phyloP scores from a whole-genome alignment of 331 rosid species.

The Rhamnella rubrinervis region DNA sequence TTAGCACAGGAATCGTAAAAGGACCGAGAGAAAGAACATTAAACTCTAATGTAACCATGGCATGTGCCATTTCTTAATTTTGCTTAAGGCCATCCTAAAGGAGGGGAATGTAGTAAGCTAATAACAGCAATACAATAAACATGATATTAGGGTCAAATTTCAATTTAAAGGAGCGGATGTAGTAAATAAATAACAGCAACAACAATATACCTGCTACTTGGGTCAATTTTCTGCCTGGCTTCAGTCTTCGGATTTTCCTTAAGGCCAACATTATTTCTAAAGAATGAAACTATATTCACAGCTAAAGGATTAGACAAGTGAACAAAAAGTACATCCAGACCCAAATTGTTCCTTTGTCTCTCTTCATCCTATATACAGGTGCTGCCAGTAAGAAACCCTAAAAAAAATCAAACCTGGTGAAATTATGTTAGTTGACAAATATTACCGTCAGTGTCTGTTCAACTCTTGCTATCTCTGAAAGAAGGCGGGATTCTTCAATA shows the following conservation, averaged over 20 bases:
- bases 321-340: constrained; percentile 19
- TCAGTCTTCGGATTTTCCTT: not conserved
- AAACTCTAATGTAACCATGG: not conserved
- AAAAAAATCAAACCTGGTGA: not conserved
- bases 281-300: constrained; percentile 5
- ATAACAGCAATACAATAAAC: constrained; percentile 1
- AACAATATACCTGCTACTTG: constrained; percentile 20
- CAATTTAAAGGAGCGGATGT: too few relatives aligned
- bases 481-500: constrained; percentile 29
- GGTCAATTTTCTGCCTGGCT: constrained; percentile 10
- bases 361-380: constrained; percentile 25
- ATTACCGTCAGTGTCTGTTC: constrained; percentile 32
- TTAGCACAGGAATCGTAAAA: not conserved
- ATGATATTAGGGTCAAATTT: constrained; percentile 16
- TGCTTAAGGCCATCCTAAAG: too few relatives aligned
- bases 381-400: constrained; percentile 9
- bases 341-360: constrained; percentile 22
- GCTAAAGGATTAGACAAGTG: constrained; percentile 22
- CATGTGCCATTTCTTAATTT: not conserved
- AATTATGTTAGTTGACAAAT: not conserved
- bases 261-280: not conserved
- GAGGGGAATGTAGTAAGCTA: too few relatives aligned
- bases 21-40: too few relatives aligned
- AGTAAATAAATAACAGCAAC: not conserved
- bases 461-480: constrained; percentile 26